Base-by-base conservation (phyloP, 305 asterid genomes). In the Fraxinus sp. region DNA sequence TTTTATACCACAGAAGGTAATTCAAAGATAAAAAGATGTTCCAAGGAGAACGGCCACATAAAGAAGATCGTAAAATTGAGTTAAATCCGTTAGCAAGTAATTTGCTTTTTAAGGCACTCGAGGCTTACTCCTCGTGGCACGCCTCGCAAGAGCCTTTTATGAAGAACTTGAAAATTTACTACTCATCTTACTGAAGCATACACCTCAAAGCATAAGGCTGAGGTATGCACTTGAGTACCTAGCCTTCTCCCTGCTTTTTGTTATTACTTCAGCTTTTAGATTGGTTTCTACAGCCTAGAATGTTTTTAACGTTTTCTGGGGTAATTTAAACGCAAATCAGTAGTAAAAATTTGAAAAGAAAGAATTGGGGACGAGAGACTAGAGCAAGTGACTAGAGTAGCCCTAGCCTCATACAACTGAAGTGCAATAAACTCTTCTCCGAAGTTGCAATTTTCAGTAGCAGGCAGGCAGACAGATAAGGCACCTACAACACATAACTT, bases 401-500 rank as follows among this genome's bases (percentile, higher is more conserved):
- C 37, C 28, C 36, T 28, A 68, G 75, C 37, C 7, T 13, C 75
- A 11, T 68, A 26, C 37, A 68, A 68, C 75, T 26, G 75, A 68
- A 68, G 37, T 68, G 20, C 75, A 11, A 68, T 68, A 68, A 68
- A 68, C 75, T 10, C 75, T 28, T 68, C 36, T 28, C 75, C 37
- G 33, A 57, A 75, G 14, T 39, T 37, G 46, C 36, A 57, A 5
- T 39, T 26, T 39, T 75, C 52, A 37, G 46, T 75, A 13, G 43
- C 76, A 64, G 32, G 26, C 30, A 35, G 49, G 7, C 36, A 64
- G 22, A n/a, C n/a, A 14, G 36, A 82, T 30, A 41, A 26, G 70
- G 59, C 82, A 82, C 37, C 32, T 30, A 22, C 68, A 68, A 68
- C 22, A 28, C 24, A 59, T 59, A 14, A 70, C 76, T 70, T 70